phyloP scores from a whole-genome alignment of 306 rosid genomes.

The Hippophae tibetana region DNA sequence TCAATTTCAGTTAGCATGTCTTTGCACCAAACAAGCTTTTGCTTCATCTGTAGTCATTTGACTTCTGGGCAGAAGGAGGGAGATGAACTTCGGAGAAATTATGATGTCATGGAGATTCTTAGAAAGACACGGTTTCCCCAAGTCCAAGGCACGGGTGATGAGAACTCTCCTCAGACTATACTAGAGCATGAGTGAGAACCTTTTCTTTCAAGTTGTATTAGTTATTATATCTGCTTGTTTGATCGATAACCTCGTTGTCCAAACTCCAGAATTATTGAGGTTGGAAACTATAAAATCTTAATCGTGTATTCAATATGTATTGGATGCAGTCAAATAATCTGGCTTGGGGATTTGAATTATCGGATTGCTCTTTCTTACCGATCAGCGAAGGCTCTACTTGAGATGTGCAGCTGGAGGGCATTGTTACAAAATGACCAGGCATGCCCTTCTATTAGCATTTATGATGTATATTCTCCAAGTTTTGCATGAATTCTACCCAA shows the following conservation, averaged over 20 bases:
- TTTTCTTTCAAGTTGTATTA: neutral
- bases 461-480: neutral
- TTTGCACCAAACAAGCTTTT: conserved; percentile 92
- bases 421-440: conserved; percentile 93
- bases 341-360: conserved; percentile 98
- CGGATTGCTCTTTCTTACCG: conserved; percentile 87
- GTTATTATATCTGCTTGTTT: conserved; percentile 5
- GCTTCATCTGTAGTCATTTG: conserved; percentile 96
- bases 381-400: conserved; percentile 79
- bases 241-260: conserved; percentile 2
- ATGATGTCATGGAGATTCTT: conserved; percentile 92
- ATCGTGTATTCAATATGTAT: conserved; percentile 12
- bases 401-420: conserved; percentile 85
- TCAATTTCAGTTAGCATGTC: conserved; percentile 96
- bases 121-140: conserved; percentile 87
- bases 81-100: conserved; percentile 87
- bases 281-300: conserved; percentile 4
- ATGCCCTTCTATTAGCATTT: conserved; percentile 16
- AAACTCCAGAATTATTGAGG: conserved; percentile 6
- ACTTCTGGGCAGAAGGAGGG: conserved; percentile 99
- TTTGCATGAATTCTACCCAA: neutral
- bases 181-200: conserved; percentile 74
- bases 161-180: conserved; percentile 67
- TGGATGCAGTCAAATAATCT: conserved; percentile 69
- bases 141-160: conserved; percentile 51